Evolutionary conservation across 805 yeast species (phyloP), one percentile per base, ranked within the genome.

Genomic region (Diddensiella transvaalensis): DNA sequence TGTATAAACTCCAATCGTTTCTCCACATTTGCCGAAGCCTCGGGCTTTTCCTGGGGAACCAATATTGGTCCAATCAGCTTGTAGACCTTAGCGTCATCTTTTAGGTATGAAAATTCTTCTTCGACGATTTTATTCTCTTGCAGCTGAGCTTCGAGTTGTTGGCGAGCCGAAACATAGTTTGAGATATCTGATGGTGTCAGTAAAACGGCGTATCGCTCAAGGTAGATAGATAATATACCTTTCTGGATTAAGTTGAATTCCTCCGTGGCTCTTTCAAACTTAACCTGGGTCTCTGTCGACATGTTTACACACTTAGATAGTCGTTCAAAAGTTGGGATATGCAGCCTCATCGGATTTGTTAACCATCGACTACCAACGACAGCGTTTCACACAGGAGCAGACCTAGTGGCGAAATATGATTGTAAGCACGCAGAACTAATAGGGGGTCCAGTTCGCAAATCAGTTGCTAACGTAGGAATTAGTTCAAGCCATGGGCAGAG

Each of bases 71-170:
- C 99, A 22, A 91, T 85, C 55, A 90, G 75, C 67, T 93, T 93
- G 70, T 79, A 93, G 22, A 93, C 81, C 58, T 85, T 86, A 13
- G 95, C 75, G 33, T 79, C 85, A 30, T 80, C 85, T 48, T 78
- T 77, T 48, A 86, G 70, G 39, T 68, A 58, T 23, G 76, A 78
- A 59, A 93, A 86, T 67, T 93, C 99, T 33, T 78, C 82, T 55
- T 82, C 75, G 13, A 93, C 99, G 43, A 93, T 90, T 59, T 82
- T 82, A 66, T 90, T 90, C 66, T 93, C 99, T 67, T 93, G 99
- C 58, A 74, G 79, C 68, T 93, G 99, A 1, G 97, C 87, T 63
- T 93, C 99, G 40, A 93, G 76, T 61, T 83, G 79, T 56, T 91
- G 95, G 60, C 98, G 81, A 10, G 88, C 80, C 3, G 78, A 71